Evolutionary conservation across 1,139 yeast genomes (phyloP), one percentile per base, ranked within the genome.

Genomic region (Cylindricascospora bacillispora): DNA sequence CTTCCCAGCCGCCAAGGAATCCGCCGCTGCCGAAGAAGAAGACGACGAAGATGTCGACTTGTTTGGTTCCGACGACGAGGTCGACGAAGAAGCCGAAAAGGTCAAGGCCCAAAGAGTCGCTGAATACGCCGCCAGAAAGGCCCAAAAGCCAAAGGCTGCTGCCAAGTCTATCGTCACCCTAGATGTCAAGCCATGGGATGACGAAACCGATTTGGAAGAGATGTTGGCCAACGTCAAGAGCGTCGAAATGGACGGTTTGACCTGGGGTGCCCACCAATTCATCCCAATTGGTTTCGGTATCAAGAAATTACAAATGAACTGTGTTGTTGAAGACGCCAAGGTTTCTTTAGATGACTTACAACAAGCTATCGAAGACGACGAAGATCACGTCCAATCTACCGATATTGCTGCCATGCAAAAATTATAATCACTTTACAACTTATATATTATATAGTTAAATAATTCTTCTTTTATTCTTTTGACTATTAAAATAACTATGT

Each of bases 171-270:
- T 85, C 50, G 94, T 89, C 56, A 89, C 98, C 55, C 59, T 89
- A 56, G 98, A 89, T 55, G 93, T 89, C 52, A 89, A 89, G 79
- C 97, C 95, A 67, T 89, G 98, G 98, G 98, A 89, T 66, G 97
- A 89, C 57, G 97, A 89, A 73, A 89, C 98, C 48, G 77, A 86
- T 61, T 72, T 92, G 62, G 93, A 89, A 38, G 77, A 76, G 63
- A 62, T 89, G 67, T 65, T 82, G 52, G 86, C 77, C 39, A 73
- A 74, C 63, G 95, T 85, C 57, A 85, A 83, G 74, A 59, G 70
- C 47, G 63, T 86, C 52, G 78, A 74, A 60, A 64, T 67, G 67
- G 97, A 86, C 31, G 99, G 99, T 74, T 80, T 92, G 59, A 67
- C 65, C 49, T 89, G 98, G 98, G 99, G 99, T 80, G 95, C 92